Conservation (phyloP, 768 basidiomycete species). For the Leccinum ochraceum region DNA sequence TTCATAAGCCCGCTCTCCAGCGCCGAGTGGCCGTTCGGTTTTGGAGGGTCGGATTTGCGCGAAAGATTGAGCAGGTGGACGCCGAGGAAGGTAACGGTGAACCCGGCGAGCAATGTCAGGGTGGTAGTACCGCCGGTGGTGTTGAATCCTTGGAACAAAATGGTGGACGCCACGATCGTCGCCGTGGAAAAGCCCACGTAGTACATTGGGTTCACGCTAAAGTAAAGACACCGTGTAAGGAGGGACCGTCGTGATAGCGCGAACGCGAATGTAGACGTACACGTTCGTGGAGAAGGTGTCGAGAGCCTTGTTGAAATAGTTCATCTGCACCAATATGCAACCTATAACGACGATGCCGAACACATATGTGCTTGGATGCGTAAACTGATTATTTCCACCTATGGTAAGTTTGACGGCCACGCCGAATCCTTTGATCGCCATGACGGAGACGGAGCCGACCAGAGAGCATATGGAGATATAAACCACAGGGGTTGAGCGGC, state of each 20-base stretch:
- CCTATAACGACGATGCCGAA: slow-evolving; percentile 79
- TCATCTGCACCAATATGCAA: slow-evolving; percentile 93
- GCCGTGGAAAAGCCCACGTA: slow-evolving; percentile 96
- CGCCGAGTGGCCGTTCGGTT: slow-evolving; percentile 48
- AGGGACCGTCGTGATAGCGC: neutral
- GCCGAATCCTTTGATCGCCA: slow-evolving; percentile 99
- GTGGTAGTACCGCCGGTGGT: slow-evolving; percentile 81
- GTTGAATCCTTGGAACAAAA: slow-evolving; percentile 97
- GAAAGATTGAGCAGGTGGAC: slow-evolving; percentile 93
- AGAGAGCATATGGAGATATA: slow-evolving; percentile 97
- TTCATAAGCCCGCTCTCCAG: slow-evolving; percentile 72
- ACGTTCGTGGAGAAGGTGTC: slow-evolving; percentile 98
- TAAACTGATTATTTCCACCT: slow-evolving; percentile 92
- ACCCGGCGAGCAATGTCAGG: slow-evolving; percentile 85
- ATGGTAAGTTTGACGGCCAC: slow-evolving; percentile 95
- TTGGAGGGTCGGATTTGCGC: slow-evolving; percentile 51
- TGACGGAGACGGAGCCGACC: slow-evolving; percentile 95
- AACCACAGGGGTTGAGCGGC: slow-evolving; percentile 84
- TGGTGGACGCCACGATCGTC: slow-evolving; percentile 91
- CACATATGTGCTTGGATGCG: slow-evolving; percentile 94
- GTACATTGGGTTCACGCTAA: slow-evolving; percentile 95
- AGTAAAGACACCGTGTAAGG: slow-evolving; percentile 30
- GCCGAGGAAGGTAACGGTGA: slow-evolving; percentile 91
- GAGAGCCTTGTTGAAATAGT: slow-evolving; percentile 97
- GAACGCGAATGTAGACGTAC: slow-evolving; percentile 48